A percentile compares a stretch with the other conserved stretches of the same genome.
These are phyloP conservation scores for Paramyrothecium sp. DNA, from an alignment of 2,329 filamentous ascomycete genomes.

Conservation along the genomic window DNA sequence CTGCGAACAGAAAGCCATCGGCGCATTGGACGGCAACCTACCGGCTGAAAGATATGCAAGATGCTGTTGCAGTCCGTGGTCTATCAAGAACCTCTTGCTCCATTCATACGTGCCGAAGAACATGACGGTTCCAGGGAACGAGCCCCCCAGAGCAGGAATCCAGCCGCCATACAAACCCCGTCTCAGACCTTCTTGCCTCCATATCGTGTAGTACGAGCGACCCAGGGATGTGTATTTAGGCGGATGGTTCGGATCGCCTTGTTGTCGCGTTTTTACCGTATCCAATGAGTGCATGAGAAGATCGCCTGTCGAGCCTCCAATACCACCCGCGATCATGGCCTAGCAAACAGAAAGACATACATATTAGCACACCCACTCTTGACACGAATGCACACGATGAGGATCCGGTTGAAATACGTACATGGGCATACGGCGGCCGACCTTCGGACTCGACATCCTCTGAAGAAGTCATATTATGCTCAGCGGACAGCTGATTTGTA, in stretches of 20 bases:
- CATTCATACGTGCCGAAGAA: constrained; percentile 98
- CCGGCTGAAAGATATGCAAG: constrained; percentile 84
- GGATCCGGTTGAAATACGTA: constrained; percentile 21
- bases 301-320: constrained; percentile 91
- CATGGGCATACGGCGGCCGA: constrained; percentile 43
- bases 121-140: constrained; percentile 87
- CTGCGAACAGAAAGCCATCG: not conserved
- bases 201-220: constrained; percentile 89
- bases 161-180: constrained; percentile 93
- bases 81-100: constrained; percentile 87
- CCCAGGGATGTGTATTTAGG: constrained; percentile 90
- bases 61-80: constrained; percentile 77
- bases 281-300: constrained; percentile 99
- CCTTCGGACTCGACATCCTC: constrained; percentile 39
- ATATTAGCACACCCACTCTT: not conserved
- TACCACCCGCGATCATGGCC: constrained; percentile 93
- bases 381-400: not conserved
- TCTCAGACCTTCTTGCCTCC: constrained; percentile 83
- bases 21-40: constrained; percentile 33
- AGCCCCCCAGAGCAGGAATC: constrained; percentile 84
- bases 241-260: constrained; percentile 90
- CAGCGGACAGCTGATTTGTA: constrained; percentile 18
- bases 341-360: constrained; percentile 32
- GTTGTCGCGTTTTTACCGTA: constrained; percentile 96
- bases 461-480: constrained; percentile 27